Percentiles rank a stretch among this genome's conserved stretches.
phyloP scores from a whole-genome alignment of 148 eudicot genomes.

The Camellia japonica region DNA sequence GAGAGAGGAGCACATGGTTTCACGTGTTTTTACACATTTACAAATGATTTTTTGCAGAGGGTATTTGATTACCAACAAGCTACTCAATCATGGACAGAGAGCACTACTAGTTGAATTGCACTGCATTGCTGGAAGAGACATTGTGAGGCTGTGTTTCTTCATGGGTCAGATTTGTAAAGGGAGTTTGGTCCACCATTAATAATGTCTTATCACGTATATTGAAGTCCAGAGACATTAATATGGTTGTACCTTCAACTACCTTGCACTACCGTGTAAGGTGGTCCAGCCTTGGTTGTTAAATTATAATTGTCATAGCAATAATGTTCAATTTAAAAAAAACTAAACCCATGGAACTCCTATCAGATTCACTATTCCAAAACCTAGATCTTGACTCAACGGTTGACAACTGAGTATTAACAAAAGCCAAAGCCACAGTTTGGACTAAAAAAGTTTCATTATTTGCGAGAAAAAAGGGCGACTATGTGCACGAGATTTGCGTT shows the following conservation, averaged over 20 bases:
- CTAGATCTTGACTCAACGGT: too few species aligned
- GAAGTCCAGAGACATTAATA: background rate
- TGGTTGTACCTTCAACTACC: background rate
- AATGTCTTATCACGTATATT: slow-evolving; percentile 6
- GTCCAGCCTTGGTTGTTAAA: background rate
- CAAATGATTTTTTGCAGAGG: background rate
- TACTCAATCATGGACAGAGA: slow-evolving; percentile 1
- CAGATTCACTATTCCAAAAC: background rate
- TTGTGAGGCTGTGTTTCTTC: background rate
- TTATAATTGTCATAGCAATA: background rate
- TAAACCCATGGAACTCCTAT: background rate
- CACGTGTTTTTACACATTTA: slow-evolving; percentile 7
- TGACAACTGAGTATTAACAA: too few species aligned
- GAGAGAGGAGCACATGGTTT: slow-evolving; percentile 17
- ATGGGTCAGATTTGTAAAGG: background rate
- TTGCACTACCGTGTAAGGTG: background rate
- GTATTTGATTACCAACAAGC: background rate
- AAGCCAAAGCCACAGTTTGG: too few species aligned
- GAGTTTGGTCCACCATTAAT: slow-evolving; percentile 10
- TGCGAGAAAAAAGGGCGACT: too few species aligned
- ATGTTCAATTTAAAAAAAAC: background rate
- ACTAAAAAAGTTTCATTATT: too few species aligned
- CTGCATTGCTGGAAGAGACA: background rate
- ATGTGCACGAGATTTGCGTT: too few species aligned
- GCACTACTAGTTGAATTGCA: background rate